Evolutionary conservation across 75 land plant species (phyloP).

Genomic region (Ceratopteris richardii): DNA sequence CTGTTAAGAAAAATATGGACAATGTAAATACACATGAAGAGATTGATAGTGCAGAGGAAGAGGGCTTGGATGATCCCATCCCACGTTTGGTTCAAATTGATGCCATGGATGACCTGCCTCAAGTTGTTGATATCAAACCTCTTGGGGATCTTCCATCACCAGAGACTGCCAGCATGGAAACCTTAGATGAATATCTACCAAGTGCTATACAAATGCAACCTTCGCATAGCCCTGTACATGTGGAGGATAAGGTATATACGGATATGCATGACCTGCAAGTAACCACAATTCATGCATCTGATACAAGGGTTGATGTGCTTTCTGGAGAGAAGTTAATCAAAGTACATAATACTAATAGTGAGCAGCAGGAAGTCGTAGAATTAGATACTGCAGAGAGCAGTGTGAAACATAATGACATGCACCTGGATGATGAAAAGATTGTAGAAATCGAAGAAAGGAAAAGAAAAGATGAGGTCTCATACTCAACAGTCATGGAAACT

Average conservation of each 20-base stretch:
- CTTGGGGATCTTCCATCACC: neutral
- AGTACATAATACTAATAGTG: no score
- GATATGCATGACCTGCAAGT: no score
- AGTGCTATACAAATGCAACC: no score
- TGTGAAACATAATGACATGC: no score
- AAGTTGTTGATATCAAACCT: neutral
- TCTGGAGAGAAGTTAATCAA: no score
- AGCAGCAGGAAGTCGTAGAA: no score
- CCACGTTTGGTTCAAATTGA: constrained; percentile 7
- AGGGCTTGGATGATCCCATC: constrained; percentile 1
- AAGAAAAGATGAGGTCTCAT: constrained; percentile 8
- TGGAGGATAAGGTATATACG: no score
- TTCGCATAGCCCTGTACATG: no score
- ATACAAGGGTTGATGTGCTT: no score
- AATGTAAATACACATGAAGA: constrained; percentile 43
- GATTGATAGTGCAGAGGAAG: constrained; percentile 42
- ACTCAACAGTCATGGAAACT: constrained; percentile 50
- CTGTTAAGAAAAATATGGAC: constrained; percentile 19
- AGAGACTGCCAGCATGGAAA: neutral
- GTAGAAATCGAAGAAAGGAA: constrained; percentile 21
- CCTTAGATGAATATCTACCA: no score
- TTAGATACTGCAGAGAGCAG: no score
- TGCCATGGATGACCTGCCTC: constrained; percentile 18
- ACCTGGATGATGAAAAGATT: constrained; percentile 12
- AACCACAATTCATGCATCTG: no score